phyloP scores from a whole-genome alignment of 176 grass and related monocot species.

The Dendrocalamus sinicus region DNA sequence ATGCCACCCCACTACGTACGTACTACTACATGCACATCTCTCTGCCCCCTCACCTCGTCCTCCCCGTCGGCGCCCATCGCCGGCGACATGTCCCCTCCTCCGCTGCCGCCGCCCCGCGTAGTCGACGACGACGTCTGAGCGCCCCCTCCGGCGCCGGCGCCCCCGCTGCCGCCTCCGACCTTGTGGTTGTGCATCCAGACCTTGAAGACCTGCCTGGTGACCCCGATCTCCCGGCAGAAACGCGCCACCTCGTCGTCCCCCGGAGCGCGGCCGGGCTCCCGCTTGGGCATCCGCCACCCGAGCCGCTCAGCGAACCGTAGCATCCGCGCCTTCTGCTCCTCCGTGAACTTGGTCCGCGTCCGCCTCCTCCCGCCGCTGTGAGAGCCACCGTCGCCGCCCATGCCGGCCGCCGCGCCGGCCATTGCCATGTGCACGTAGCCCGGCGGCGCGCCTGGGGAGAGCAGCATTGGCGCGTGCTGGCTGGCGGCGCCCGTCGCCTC shows the following conservation, averaged over 20 bases:
- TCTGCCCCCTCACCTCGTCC: slow-evolving; percentile 64
- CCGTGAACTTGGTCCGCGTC: slow-evolving; percentile 82
- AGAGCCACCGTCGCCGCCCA: slow-evolving; percentile 19
- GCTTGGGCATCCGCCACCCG: slow-evolving; percentile 86
- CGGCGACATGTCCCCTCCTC: slow-evolving; percentile 40
- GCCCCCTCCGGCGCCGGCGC: neutral
- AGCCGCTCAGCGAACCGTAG: slow-evolving; percentile 73
- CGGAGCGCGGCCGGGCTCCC: slow-evolving; percentile 57
- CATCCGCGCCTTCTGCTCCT: slow-evolving; percentile 84
- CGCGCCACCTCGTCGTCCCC: slow-evolving; percentile 75
- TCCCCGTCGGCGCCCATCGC: slow-evolving; percentile 41
- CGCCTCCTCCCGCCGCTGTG: slow-evolving; percentile 52
- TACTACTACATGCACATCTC: slow-evolving; percentile 59
- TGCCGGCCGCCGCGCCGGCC: neutral
- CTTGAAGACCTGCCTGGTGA: slow-evolving; percentile 85
- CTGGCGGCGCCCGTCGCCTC: slow-evolving; percentile 7
- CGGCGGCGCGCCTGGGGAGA: slow-evolving; percentile 33
- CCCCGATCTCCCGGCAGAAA: slow-evolving; percentile 89
- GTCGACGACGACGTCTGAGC: slow-evolving; percentile 61
- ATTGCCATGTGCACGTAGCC: slow-evolving; percentile 58
- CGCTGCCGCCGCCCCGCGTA: slow-evolving; percentile 47
- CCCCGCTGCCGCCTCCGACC: slow-evolving; percentile 38
- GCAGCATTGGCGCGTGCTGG: slow-evolving; percentile 37
- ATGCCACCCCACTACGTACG: neutral
- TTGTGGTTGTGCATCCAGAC: slow-evolving; percentile 99